Percentiles rank a stretch among this genome's conserved stretches.
These are phyloP conservation scores for Chloranthus sessilifolius DNA, from an alignment of 164 flowering plant species.

Conservation along the genomic window DNA sequence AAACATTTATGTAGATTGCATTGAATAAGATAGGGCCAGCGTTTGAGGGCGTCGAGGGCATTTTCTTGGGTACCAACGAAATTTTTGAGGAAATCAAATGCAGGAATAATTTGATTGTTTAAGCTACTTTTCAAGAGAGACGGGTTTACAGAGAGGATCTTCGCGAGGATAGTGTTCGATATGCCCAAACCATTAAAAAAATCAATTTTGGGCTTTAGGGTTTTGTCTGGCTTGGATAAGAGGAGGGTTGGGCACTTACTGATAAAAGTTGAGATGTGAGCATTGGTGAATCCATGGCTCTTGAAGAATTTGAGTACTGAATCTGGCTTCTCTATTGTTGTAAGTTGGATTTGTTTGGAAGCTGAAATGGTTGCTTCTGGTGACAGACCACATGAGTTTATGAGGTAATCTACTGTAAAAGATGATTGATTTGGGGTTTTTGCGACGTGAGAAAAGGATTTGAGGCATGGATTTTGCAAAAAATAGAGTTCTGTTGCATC, in stretches of 20 bases:
- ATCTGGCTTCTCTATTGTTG: background rate
- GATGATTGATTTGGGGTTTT: too few species aligned
- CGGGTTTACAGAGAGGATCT: constrained; percentile 6
- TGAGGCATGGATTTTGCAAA: too few species aligned
- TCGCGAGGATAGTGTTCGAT: constrained; percentile 4
- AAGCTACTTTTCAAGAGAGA: constrained; percentile 16
- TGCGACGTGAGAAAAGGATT: too few species aligned
- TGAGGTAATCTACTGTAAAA: background rate
- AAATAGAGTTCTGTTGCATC: too few species aligned
- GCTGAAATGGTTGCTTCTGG: background rate
- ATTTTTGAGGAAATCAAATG: constrained; percentile 12
- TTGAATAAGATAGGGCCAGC: background rate
- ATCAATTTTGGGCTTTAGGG: constrained; percentile 33
- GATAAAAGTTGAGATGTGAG: background rate
- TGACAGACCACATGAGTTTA: constrained; percentile 7
- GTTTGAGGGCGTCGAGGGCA: constrained; percentile 2
- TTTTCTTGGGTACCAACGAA: constrained; percentile 12
- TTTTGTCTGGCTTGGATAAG: constrained; percentile 13
- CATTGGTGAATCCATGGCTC: background rate
- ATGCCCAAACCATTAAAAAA: constrained; percentile 28
- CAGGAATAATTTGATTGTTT: constrained; percentile 19
- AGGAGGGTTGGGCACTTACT: constrained; percentile 13
- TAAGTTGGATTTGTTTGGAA: background rate
- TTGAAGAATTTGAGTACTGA: background rate
- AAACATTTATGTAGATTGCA: background rate